These are phyloP conservation scores for Picochlorum sp. DNA, from an alignment of 139 green algal species.

Conservation along the genomic window DNA sequence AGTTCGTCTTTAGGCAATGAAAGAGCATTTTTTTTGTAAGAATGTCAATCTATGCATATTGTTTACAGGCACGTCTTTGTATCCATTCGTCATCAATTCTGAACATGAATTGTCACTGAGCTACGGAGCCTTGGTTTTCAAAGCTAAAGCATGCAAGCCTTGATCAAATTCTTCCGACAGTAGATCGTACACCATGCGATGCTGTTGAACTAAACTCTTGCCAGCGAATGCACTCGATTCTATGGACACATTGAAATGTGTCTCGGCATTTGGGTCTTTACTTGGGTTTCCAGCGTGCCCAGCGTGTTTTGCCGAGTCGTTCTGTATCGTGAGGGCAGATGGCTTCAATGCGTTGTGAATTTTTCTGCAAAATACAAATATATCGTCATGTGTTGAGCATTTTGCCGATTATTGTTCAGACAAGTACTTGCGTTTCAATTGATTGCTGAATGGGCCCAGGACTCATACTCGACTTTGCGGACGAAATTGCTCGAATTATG, in stretches of 20 bases:
- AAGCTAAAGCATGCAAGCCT: constrained; percentile 39
- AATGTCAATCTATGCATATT: constrained; percentile 5
- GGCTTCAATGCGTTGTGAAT: constrained; percentile 29
- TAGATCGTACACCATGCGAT: constrained; percentile 46
- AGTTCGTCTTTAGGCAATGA: neutral
- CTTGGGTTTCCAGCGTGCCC: constrained; percentile 47
- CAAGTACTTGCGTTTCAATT: constrained; percentile 3
- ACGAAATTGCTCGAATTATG: too few species aligned
- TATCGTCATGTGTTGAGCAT: neutral
- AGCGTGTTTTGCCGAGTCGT: constrained; percentile 49
- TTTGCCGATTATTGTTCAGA: neutral
- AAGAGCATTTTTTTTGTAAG: constrained; percentile 1
- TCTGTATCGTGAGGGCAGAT: constrained; percentile 21
- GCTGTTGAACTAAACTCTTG: constrained; percentile 32
- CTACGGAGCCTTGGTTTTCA: constrained; percentile 27
- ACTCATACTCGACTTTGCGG: too few species aligned
- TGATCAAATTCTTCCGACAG: constrained; percentile 38
- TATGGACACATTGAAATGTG: constrained; percentile 49
- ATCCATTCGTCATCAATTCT: too few species aligned
- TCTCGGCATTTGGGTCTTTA: constrained; percentile 46
- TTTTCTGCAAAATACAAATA: constrained; percentile 24
- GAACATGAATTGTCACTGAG: too few species aligned
- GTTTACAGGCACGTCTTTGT: too few species aligned
- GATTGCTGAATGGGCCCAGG: constrained; percentile 6
- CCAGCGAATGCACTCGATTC: constrained; percentile 39